Base-by-base conservation (phyloP, 768 basidiomycete species). In the Ramaria sp. region DNA sequence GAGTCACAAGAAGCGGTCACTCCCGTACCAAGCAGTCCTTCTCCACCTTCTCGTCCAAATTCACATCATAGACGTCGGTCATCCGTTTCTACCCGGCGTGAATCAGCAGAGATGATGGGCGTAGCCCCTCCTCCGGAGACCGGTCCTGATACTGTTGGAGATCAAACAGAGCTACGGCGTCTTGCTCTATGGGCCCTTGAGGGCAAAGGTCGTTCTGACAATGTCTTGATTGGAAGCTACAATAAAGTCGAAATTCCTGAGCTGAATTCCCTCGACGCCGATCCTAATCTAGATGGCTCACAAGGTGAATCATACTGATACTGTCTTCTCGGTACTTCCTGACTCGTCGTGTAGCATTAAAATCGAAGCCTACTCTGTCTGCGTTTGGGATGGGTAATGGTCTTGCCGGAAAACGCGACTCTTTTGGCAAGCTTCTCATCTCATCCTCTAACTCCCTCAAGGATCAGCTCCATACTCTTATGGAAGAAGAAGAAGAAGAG, bases 101-200 rank as follows among this genome's bases (percentile, higher is more conserved):
- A 95, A 71, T 92, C 89, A 18, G 85, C 89, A 16, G 92, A 94
- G 62, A 72, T 95, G 63, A 93, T 95, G 87, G 88, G 89, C 25
- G 78, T 88, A 12, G 16, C 55, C 20, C 55, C 55, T 2, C 61
- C 61, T 28, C 79, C 81, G 5, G 61, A 76, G 8, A 77, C 79
- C 1, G 70, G 72, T 25, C 73, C 80, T 1, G 83, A 88, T 30
- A 82, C 79, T 59, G 61, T 83, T 24, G 82, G 79, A 28, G 83
- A 86, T 60, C 82, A 78, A 68, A 85, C 88, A 60, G 88, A 88
- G 16, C 76, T 88, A 37, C 82, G 90, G 37, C 80, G 86, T 18
- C 78, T 85, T 27, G 91, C 92, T 8, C 79, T 94, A 41, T 85
- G 79, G 78, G 85, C 89, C 12, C 77, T 95, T 44, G 92, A 95